phyloP scores from a whole-genome alignment of 2,329 filamentous ascomycete species.

The Aspergillus luchuensis region DNA sequence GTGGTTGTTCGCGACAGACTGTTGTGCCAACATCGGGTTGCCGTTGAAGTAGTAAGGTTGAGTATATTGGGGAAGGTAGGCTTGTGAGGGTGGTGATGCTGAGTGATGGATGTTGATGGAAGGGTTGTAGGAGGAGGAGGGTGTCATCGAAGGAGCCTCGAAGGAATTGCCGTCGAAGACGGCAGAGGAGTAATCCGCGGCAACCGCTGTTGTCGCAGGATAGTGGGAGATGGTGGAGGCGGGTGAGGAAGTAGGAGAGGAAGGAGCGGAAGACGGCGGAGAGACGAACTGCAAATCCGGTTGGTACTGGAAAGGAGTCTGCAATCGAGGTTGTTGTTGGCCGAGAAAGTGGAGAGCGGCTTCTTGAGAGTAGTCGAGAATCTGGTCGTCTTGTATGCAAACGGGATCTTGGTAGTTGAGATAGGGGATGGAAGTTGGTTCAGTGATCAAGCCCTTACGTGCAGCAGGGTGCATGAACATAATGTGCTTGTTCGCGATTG shows the following conservation, averaged over 20 bases:
- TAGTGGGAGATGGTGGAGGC: constrained; percentile 34
- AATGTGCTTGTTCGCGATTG: constrained; percentile 31
- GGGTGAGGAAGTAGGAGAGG: constrained; percentile 39
- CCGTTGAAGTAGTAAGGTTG: constrained; percentile 29
- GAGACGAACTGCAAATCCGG: constrained; percentile 35
- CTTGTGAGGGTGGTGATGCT: constrained; percentile 34
- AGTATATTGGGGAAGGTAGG: constrained; percentile 35
- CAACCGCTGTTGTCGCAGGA: constrained; percentile 31
- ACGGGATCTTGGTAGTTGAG: constrained; percentile 35
- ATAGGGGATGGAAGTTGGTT: constrained; percentile 30
- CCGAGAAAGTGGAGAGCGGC: constrained; percentile 26
- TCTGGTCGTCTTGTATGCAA: constrained; percentile 44
- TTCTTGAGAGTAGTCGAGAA: constrained; percentile 34
- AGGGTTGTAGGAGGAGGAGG: constrained; percentile 41
- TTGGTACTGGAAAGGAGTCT: constrained; percentile 39
- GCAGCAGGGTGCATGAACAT: constrained; percentile 43
- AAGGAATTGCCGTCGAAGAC: constrained; percentile 32
- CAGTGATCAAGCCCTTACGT: constrained; percentile 48
- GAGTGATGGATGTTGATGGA: constrained; percentile 38
- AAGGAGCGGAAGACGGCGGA: constrained; percentile 41
- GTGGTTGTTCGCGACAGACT: constrained; percentile 37
- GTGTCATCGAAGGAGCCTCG: constrained; percentile 46
- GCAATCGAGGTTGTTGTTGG: constrained; percentile 30
- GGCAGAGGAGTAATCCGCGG: constrained; percentile 27
- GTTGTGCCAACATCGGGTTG: constrained; percentile 45